Percentiles rank a stretch among this genome's conserved stretches.
Conservation (phyloP, 495 filamentous ascomycete genomes). For the Neurospora sp. region DNA sequence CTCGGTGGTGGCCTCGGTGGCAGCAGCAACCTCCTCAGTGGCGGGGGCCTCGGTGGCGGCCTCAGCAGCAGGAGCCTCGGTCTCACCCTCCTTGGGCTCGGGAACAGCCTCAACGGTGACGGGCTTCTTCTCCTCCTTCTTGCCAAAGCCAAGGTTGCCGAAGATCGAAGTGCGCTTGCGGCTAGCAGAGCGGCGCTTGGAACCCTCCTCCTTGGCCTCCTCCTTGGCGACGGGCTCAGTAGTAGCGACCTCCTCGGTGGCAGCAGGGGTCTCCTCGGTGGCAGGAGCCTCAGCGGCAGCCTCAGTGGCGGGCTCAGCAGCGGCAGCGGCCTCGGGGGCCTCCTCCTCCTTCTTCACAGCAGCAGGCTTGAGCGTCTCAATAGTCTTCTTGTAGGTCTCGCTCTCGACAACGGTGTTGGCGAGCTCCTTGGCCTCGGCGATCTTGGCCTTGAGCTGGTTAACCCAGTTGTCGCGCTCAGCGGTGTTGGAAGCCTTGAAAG, state of each 20-base stretch:
- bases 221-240: conserved; percentile 27
- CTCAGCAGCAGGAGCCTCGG: conserved; percentile 22
- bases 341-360: conserved; percentile 38
- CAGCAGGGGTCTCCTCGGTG: conserved; percentile 23
- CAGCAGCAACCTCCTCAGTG: conserved; percentile 17
- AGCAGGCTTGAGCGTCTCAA: conserved; percentile 60
- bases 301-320: conserved; percentile 21
- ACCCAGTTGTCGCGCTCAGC: conserved; percentile 89
- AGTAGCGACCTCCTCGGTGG: conserved; percentile 35
- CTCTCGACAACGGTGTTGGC: conserved; percentile 56
- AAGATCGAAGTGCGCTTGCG: conserved; percentile 84
- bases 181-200: conserved; percentile 65
- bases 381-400: conserved; percentile 69
- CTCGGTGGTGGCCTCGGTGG: conserved; percentile 22
- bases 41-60: conserved; percentile 16
- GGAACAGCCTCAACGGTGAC: conserved; percentile 28
- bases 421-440: conserved; percentile 65
- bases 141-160: conserved; percentile 46
- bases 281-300: conserved; percentile 20
- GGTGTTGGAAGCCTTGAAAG: conserved; percentile 64
- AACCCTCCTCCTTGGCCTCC: conserved; percentile 40
- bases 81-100: conserved; percentile 35
- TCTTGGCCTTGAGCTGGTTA: conserved; percentile 63
- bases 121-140: conserved; percentile 63
- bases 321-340: conserved; percentile 14